Percentiles rank a stretch among this genome's conserved stretches.
phyloP scores from a whole-genome alignment of 345 rosid genomes.

The Hibiscus tridactylites region DNA sequence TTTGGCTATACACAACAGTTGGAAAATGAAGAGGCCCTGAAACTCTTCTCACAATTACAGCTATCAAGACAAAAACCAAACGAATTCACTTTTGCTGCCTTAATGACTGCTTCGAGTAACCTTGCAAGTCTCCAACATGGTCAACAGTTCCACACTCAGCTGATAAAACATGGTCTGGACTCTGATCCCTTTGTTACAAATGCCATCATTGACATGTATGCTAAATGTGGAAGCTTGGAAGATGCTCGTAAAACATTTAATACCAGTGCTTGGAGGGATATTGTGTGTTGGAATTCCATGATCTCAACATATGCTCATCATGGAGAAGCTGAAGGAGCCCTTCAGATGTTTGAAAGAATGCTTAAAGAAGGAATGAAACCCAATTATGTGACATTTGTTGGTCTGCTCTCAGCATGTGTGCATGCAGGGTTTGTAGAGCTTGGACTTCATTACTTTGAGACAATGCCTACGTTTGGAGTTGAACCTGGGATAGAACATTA shows the following conservation, averaged over 20 bases:
- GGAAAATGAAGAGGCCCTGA: conserved; percentile 59
- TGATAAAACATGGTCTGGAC: conserved; percentile 37
- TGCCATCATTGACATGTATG: conserved; percentile 66
- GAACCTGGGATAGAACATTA: conserved; percentile 64
- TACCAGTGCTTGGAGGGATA: conserved; percentile 34
- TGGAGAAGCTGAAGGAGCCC: conserved; percentile 54
- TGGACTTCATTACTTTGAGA: conserved; percentile 40
- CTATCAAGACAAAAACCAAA: conserved; percentile 43
- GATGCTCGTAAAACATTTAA: conserved; percentile 46
- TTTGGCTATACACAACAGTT: conserved; percentile 53
- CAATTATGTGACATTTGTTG: conserved; percentile 56
- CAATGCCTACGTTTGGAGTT: conserved; percentile 45
- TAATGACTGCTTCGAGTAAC: conserved; percentile 58
- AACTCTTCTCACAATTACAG: conserved; percentile 40
- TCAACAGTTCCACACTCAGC: conserved; percentile 51
- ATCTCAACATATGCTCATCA: conserved; percentile 62
- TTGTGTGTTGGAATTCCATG: conserved; percentile 66
- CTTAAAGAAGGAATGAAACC: conserved; percentile 48
- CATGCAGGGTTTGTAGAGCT: conserved; percentile 63
- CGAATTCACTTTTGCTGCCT: conserved; percentile 52
- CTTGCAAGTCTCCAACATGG: conserved; percentile 57
- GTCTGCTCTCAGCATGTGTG: conserved; percentile 68
- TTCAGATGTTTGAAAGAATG: conserved; percentile 48
- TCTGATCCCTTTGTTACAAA: conserved; percentile 47
- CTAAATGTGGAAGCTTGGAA: conserved; percentile 64